Base-by-base conservation (phyloP, 306 rosid genomes). In the Trifolium repens region DNA sequence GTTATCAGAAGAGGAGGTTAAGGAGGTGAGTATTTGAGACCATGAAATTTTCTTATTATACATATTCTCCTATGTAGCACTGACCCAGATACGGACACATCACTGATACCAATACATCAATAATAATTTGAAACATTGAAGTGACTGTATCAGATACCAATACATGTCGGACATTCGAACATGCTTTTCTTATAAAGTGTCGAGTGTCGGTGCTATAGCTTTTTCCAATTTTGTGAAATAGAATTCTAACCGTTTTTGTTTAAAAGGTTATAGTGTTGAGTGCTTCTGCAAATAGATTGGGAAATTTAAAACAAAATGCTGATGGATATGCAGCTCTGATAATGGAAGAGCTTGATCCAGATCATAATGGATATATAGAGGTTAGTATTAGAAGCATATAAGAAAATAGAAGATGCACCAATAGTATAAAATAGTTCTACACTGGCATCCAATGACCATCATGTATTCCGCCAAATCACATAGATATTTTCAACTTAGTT, bases 291-390 rank as follows among this genome's bases (percentile, higher is more conserved):
- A 94, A 94, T 87, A 91, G 79, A 84, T 83, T 94, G 55, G 89
- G 83, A 39, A 94, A 89, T 74, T 90, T 91, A 42, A 94, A 94
- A 82, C 42, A 75, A 9, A 91, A 91, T 73, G 96, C 97, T 11
- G 69, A 77, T 46, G 74, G 46, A 60, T 91, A 94, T 85, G 96
- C 97, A 71, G 22, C 96, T 75, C 84, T 94, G 76, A 91, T 94
- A 66, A 94, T 90, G 98, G 98, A 94, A 84, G 85, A 92, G 84
- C 91, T 94, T 65, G 98, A 94, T 72, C 97, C 98, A 14, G 97
- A 94, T 78, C 96, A 92, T 64, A 71, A 78, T 22, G 98, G 98
- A 40, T 94, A 84, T 50, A 90, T 94, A 78, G 97, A 94, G 96
- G 98, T 93, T 69, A 80, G 55, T 27, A 17, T 34, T 11, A 35